Evolutionary conservation across 148 eudicot species (phyloP).

Genomic region (Dysphania ambrosioides): DNA sequence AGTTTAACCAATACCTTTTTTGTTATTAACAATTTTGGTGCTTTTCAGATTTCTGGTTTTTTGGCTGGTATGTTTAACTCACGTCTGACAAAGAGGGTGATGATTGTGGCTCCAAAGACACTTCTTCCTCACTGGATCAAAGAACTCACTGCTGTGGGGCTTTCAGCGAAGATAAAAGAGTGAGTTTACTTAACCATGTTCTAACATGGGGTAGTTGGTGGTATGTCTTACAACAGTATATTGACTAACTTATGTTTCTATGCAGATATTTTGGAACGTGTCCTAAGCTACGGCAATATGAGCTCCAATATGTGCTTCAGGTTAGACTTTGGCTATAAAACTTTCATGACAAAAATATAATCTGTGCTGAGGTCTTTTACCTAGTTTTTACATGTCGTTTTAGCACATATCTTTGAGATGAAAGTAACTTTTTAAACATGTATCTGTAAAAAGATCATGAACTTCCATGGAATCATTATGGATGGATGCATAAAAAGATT

Average conservation of each 20-base stretch:
- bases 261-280: slow-evolving; percentile 78
- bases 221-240: neutral
- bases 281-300: slow-evolving; percentile 68
- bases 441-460: neutral
- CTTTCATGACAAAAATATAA: neutral
- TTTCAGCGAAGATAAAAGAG: slow-evolving; percentile 79
- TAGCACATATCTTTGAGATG: neutral
- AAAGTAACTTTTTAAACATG: neutral
- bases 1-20: slow-evolving; percentile 3
- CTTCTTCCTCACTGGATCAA: slow-evolving; percentile 94
- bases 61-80: slow-evolving; percentile 82
- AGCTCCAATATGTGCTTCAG: slow-evolving; percentile 89
- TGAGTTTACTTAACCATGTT: slow-evolving; percentile 39
- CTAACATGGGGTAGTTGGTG: neutral
- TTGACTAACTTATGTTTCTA: slow-evolving; percentile 3
- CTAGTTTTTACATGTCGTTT: neutral
- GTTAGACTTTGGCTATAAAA: slow-evolving; percentile 34
- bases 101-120: slow-evolving; percentile 94
- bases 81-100: slow-evolving; percentile 57
- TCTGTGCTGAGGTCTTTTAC: neutral
- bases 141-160: slow-evolving; percentile 74
- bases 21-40: neutral
- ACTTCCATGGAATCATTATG: neutral
- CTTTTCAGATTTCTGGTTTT: slow-evolving; percentile 73
- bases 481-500: slow-evolving; percentile 1